A percentile compares a stretch with the other conserved stretches of the same genome.
Conservation (phyloP, 2,329 filamentous ascomycete genomes). For the Pseudogymnoascus sp. region DNA sequence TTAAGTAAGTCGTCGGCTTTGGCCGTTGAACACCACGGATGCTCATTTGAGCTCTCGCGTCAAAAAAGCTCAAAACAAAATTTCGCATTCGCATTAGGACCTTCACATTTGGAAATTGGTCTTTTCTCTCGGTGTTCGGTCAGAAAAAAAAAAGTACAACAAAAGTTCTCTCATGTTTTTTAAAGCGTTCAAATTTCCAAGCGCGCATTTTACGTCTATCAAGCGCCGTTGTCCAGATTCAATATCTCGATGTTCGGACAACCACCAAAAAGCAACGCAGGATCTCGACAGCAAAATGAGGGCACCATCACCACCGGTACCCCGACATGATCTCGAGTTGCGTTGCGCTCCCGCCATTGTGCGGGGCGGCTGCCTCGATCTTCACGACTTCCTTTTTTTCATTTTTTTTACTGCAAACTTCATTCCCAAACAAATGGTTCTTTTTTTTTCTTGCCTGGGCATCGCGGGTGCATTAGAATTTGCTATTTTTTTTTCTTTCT, state of each 20-base stretch:
- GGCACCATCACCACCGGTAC: slow-evolving; percentile 15
- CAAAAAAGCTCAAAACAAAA: background rate
- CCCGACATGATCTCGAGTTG: slow-evolving; percentile 28
- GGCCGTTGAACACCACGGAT: background rate
- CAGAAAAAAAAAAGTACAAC: slow-evolving; percentile 14
- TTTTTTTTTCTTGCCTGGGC: background rate
- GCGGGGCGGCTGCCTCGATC: slow-evolving; percentile 28
- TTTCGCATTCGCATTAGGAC: background rate
- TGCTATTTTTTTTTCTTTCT: background rate
- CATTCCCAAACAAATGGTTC: background rate
- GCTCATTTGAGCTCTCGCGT: background rate
- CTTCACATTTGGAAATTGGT: background rate
- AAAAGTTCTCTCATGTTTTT: slow-evolving; percentile 25
- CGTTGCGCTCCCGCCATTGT: slow-evolving; percentile 20
- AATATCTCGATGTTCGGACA: slow-evolving; percentile 16
- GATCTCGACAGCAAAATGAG: slow-evolving; percentile 20
- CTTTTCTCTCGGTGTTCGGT: background rate
- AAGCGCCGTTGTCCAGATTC: background rate
- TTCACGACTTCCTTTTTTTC: slow-evolving; percentile 26
- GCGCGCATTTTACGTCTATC: slow-evolving; percentile 21
- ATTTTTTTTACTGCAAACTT: slow-evolving; percentile 9
- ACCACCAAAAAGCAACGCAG: slow-evolving; percentile 18
- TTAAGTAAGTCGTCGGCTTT: slow-evolving; percentile 17
- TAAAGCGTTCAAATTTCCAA: slow-evolving; percentile 17
- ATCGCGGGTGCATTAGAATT: slow-evolving; percentile 4